phyloP scores from a whole-genome alignment of 306 rosid species.

The Casuarina equisetifolia region DNA sequence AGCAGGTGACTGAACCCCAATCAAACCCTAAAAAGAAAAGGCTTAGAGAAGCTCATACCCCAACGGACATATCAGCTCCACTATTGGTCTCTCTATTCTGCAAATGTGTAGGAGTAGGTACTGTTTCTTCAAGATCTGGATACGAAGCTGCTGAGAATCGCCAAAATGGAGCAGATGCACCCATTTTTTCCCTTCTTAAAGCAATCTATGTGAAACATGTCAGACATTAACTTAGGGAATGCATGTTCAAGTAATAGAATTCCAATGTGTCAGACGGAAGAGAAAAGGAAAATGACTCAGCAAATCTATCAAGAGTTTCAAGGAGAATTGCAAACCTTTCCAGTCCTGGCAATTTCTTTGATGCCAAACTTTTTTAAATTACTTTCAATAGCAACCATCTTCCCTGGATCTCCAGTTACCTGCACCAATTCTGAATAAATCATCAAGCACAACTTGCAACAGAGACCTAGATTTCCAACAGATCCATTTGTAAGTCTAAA shows the following conservation, averaged over 20 bases:
- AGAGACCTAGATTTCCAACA: neutral
- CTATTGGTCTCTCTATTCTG: constrained; percentile 28
- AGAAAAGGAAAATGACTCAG: constrained; percentile 15
- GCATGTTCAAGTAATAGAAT: constrained; percentile 25
- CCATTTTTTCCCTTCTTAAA: constrained; percentile 83
- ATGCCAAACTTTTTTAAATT: constrained; percentile 76
- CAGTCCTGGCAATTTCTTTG: constrained; percentile 85
- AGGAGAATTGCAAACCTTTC: constrained; percentile 57
- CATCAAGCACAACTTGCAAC: neutral
- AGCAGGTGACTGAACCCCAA: neutral
- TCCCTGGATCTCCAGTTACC: constrained; percentile 94
- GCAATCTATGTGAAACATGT: constrained; percentile 55
- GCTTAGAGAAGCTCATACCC: constrained; percentile 47
- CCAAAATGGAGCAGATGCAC: constrained; percentile 93
- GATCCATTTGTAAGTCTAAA: neutral
- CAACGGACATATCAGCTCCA: constrained; percentile 41
- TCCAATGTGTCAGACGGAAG: constrained; percentile 8
- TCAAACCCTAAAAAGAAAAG: neutral
- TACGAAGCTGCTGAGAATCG: constrained; percentile 87
- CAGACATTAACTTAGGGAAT: constrained; percentile 11
- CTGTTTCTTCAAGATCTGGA: constrained; percentile 70
- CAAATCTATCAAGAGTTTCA: constrained; percentile 17
- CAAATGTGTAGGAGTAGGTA: constrained; percentile 51
- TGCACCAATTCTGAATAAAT: constrained; percentile 33
- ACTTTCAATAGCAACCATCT: constrained; percentile 71